Base-by-base conservation (phyloP, 2,329 filamentous ascomycete genomes). In the Dactylellina leptospora region DNA sequence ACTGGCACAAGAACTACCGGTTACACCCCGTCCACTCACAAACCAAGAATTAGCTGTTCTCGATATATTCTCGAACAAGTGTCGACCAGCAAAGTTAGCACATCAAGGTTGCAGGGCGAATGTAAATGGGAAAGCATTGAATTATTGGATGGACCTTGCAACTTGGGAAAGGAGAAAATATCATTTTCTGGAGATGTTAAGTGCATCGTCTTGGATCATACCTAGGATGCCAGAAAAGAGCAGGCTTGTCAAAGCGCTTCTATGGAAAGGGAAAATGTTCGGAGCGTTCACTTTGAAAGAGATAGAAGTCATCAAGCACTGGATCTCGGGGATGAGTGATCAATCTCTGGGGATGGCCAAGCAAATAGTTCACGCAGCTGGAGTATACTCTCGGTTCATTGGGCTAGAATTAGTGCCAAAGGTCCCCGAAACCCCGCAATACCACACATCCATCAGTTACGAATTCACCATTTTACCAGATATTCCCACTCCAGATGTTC, bases 221-320 rank as follows among this genome's bases (percentile, higher is more conserved):
- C 78, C 76, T 40, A 82, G 82, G 3, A 75, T 79, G 36, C 81
- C 81, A 56, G 51, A 74, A 0, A 78, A 79, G 30, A 84, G 82
- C 62, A 78, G 74, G 20, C 77, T 84, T 1, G 74, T 83, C 1
- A 79, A 77, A 40, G 82, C 82, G 75, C 74, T 84, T 5, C 76
- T 73, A 0, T 84, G 82, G 82, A 79, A 80, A 22, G 83, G 82
- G 3, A 80, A 78, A 44, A 84, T 84, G 82, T 84, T 83, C 74
- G 83, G 83, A 0, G 78, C 81, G 18, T 84, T 84, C 74, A 84
- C 82, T 0, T 75, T 81, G 13, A 76, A 75, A 9, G 83, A 84
- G 74, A 77, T 80, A 16, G 77, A 78, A 11, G 72, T 78, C 1
- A 70, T 83, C 4, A 75, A 75, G 54, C 55, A 70, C 6, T 83